These are phyloP conservation scores for Phytopythium litorale DNA, from an alignment of 352 stramenopile genomes.

Conservation along the genomic window DNA sequence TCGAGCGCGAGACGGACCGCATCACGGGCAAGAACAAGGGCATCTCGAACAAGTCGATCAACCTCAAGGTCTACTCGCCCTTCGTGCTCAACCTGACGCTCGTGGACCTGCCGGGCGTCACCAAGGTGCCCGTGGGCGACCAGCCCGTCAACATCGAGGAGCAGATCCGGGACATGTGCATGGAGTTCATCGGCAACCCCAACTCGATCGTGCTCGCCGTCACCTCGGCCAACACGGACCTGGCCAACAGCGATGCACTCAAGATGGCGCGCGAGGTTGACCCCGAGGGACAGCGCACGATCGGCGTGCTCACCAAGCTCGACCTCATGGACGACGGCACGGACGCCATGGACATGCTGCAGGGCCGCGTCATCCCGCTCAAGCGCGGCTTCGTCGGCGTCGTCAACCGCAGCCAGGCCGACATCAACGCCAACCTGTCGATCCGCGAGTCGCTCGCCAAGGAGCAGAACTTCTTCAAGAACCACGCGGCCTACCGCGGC, in stretches of 20 bases:
- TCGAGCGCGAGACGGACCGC: constrained; percentile 97
- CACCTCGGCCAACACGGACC: constrained; percentile 97
- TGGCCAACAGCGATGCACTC: constrained; percentile 98
- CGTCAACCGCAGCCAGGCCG: constrained; percentile 98
- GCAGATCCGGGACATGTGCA: constrained; percentile 98
- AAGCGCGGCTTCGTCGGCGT: constrained; percentile 98
- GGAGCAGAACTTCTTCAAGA: constrained; percentile 97
- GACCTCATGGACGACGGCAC: constrained; percentile 99
- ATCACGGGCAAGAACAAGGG: constrained; percentile 96
- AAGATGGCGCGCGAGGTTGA: constrained; percentile 96
- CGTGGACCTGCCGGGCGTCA: constrained; percentile 99
- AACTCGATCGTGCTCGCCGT: constrained; percentile 99
- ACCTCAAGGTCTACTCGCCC: constrained; percentile 98
- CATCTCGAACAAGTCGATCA: constrained; percentile 98
- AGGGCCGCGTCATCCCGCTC: constrained; percentile 96
- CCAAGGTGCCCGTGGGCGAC: constrained; percentile 97
- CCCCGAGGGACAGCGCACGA: constrained; percentile 93
- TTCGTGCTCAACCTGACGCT: constrained; percentile 98
- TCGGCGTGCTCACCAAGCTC: constrained; percentile 99
- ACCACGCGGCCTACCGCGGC: constrained; percentile 93
- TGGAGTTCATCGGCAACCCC: constrained; percentile 98
- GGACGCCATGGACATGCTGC: constrained; percentile 96
- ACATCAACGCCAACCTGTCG: constrained; percentile 96
- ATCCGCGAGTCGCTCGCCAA: constrained; percentile 95
- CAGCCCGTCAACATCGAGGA: constrained; percentile 99